These are phyloP conservation scores for Mucor sp. DNA, from an alignment of 371 early-diverging fungal genomes.

Conservation along the genomic window DNA sequence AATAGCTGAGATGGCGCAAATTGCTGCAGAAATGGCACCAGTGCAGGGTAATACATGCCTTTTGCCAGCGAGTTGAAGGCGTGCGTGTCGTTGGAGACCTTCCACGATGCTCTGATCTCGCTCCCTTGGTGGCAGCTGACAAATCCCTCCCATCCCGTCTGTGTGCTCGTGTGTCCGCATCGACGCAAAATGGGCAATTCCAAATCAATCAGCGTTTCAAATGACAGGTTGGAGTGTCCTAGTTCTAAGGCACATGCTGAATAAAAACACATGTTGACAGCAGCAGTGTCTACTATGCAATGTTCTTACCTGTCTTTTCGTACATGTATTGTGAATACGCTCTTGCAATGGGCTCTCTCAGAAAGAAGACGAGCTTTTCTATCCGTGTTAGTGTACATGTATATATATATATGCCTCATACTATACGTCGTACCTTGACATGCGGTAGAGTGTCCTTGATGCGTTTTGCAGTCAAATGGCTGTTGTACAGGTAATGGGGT, in stretches of 20 bases:
- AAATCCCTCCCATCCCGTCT: constrained; percentile 46
- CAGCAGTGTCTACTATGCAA: too few relatives aligned
- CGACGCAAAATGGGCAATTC: constrained; percentile 42
- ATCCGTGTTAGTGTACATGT: not conserved
- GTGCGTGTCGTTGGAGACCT: constrained; percentile 18
- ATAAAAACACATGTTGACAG: too few relatives aligned
- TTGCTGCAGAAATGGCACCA: constrained; percentile 37
- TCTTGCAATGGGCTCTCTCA: constrained; percentile 58
- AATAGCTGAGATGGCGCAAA: constrained; percentile 46
- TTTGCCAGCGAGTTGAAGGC: constrained; percentile 37
- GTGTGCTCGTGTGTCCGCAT: constrained; percentile 43
- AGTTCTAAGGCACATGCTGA: not conserved
- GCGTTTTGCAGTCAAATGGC: constrained; percentile 38
- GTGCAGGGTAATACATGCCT: constrained; percentile 42
- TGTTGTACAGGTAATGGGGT: constrained; percentile 43
- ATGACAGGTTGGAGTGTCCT: constrained; percentile 21
- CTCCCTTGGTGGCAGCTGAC: constrained; percentile 42
- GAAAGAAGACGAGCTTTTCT: constrained; percentile 50
- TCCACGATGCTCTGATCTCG: constrained; percentile 37
- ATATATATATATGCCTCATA: too few relatives aligned
- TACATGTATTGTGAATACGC: constrained; percentile 56
- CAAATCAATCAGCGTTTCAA: constrained; percentile 38
- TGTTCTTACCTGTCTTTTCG: constrained; percentile 29
- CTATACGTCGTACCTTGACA: constrained; percentile 29
- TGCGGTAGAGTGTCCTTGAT: constrained; percentile 41